Conservation (phyloP, 116 monocot genomes). For the Papilionanthe hybrid region DNA sequence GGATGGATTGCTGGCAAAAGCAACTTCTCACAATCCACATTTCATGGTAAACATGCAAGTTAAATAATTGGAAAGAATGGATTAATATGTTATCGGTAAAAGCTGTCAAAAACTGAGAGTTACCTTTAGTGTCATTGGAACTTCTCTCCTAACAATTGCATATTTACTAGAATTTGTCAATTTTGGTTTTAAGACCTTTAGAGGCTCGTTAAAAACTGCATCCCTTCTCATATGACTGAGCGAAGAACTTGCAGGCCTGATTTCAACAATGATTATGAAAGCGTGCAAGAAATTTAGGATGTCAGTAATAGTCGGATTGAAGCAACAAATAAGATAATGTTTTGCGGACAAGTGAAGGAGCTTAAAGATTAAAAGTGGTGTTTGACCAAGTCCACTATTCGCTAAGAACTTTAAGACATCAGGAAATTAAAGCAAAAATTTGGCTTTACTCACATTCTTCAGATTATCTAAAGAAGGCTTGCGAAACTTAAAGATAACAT, state of each 20-base stretch:
- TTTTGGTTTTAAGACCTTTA: constrained; percentile 35
- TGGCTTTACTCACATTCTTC: background rate
- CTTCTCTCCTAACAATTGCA: constrained; percentile 20
- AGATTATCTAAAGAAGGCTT: background rate
- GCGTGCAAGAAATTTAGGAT: background rate
- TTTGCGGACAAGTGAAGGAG: background rate
- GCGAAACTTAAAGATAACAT: background rate
- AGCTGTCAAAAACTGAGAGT: background rate
- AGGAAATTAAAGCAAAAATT: background rate
- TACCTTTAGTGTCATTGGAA: constrained; percentile 22
- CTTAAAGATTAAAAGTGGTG: background rate
- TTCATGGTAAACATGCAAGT: background rate
- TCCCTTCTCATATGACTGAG: constrained; percentile 5
- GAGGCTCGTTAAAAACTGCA: constrained; percentile 14
- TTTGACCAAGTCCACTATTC: too few species aligned
- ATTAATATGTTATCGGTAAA: background rate
- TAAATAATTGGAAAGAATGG: background rate
- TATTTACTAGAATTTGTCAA: constrained; percentile 13
- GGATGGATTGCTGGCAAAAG: too few species aligned
- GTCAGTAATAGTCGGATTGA: background rate
- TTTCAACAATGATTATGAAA: constrained; percentile 10
- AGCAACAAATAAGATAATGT: background rate
- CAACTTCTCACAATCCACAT: background rate
- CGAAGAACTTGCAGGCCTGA: constrained; percentile 25
- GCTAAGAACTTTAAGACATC: background rate